Evolutionary conservation across 2,329 filamentous ascomycete genomes (phyloP), one percentile per base, ranked within the genome.

Genomic region (Penicillium concentricum): DNA sequence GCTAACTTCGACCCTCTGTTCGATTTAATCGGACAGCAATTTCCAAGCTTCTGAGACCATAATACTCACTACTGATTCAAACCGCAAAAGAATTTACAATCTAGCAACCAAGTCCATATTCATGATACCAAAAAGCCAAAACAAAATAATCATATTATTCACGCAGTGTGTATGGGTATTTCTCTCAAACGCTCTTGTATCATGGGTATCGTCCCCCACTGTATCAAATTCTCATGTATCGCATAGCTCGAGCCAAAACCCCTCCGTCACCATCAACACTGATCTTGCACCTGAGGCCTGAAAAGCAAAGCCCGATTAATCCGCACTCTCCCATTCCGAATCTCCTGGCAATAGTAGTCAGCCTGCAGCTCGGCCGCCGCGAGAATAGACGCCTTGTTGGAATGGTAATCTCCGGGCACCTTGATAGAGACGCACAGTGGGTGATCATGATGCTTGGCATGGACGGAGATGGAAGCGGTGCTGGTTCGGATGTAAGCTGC

Each of bases 11-110:
- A 73, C 54, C 65, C 64, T 30, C 42, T 72, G 22, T 67, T 72
- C 54, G 69, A 74, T 61, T 56, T 71, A 28, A 67, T 71, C 37
- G 67, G 67, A 12, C 68, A 71, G 54, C 69, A 68, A 51, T 70
- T 67, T 56, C 69, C 68, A n/a, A 68, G 64, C 39, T 71, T 70
- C 30, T 70, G 54, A 50, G 9, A 8, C 6, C 15, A 22, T n/a
- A 2, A 8, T 34, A 45, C 18, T 15, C 42, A 32, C 26, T 10
- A 32, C 28, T 32, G 7, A 20, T 20, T 10, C 4, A 28, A 44
- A 30, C 8, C 10, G 9, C 6, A 6, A 22, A 22, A 10, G 7
- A 16, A 10, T 34, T 13, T 46, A 46, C 44, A 22, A 34, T n/a
- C n/a, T 30, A 30, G 4, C 26, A 15, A 15, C 18, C n/a, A 12